Percentiles rank a stretch among this genome's conserved stretches.
Conservation (phyloP, 2,329 filamentous ascomycete species). For the Chaetoscypha palmicola region DNA sequence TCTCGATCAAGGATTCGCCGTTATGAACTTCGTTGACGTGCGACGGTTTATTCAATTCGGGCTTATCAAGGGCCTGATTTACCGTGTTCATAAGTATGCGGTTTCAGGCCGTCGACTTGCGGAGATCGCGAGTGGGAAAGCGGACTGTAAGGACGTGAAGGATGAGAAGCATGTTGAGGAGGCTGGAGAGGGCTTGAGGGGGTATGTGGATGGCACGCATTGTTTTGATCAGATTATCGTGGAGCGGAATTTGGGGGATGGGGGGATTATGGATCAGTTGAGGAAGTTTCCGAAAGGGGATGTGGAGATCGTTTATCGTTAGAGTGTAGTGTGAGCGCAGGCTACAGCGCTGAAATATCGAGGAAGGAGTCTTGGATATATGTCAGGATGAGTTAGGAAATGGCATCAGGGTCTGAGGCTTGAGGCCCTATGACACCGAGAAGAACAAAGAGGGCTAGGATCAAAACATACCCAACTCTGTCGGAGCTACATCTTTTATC, state of each 20-base stretch:
- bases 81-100: slow-evolving; percentile 87
- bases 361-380: too few species aligned
- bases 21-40: slow-evolving; percentile 74
- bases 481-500: too few species aligned
- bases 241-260: slow-evolving; percentile 63
- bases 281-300: slow-evolving; percentile 43
- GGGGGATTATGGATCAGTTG: slow-evolving; percentile 62
- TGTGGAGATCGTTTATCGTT: slow-evolving; percentile 34
- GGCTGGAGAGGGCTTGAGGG: slow-evolving; percentile 45
- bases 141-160: too few species aligned
- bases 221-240: slow-evolving; percentile 78
- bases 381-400: too few species aligned
- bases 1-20: slow-evolving; percentile 54
- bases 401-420: too few species aligned
- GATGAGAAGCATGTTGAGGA: too few species aligned
- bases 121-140: slow-evolving; percentile 32
- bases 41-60: slow-evolving; percentile 92
- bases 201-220: slow-evolving; percentile 67
- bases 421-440: too few species aligned
- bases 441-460: too few species aligned
- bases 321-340: too few species aligned
- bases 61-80: slow-evolving; percentile 89
- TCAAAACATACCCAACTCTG: too few species aligned
- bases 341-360: too few species aligned
- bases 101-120: slow-evolving; percentile 57